Evolutionary conservation across 495 filamentous ascomycete species (phyloP), one percentile per base, ranked within the genome.

Genomic region (Diplogelasinospora grovesii): DNA sequence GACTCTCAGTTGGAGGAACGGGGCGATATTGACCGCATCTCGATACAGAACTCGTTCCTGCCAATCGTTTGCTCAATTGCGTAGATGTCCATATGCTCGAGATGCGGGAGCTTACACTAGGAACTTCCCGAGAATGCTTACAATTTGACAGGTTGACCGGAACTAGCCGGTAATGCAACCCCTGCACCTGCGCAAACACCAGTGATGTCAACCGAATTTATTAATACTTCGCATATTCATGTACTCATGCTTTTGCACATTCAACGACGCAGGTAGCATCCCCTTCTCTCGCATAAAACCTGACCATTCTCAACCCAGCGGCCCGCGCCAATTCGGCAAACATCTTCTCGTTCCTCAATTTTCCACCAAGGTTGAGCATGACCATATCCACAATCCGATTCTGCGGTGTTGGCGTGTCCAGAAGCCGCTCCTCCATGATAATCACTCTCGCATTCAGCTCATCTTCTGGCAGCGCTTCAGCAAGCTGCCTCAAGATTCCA

Each of bases 401-500:
- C 21, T 39, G 22, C 5, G 58, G 43, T 10, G 28, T 16, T 2
- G 53, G 49, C 4, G 41, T 24, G 2, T 54, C 50, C 9, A 54
- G 27, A 32, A 54, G 38, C 23, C 39, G 27, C 29, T 44, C 44
- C 26, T 61, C 58, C 28, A 61, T 54, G 44, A 61, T 54, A 31
- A 61, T 26, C 16, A 61, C 38, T 14, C 52, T 24, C 5, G 49
- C 57, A 10, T 45, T 46, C 2, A 41, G 45, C 23, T 53, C 34
- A 23, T 54, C 41, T 8, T 20, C 38, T 0, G 52, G 48, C 49
- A 78, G 61, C 0, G 69, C 74, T 1, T 53, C 53, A 1, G 50
- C 57, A 5, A 73, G 39, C 1, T 48, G 52, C 3, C 43, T 43
- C 8, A 76, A 50, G 21, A 77, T 75, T 0, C 49, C 45, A 0